These are phyloP conservation scores for Cyberlindnera subsufficiens DNA, from an alignment of 805 yeast species.

Conservation along the genomic window DNA sequence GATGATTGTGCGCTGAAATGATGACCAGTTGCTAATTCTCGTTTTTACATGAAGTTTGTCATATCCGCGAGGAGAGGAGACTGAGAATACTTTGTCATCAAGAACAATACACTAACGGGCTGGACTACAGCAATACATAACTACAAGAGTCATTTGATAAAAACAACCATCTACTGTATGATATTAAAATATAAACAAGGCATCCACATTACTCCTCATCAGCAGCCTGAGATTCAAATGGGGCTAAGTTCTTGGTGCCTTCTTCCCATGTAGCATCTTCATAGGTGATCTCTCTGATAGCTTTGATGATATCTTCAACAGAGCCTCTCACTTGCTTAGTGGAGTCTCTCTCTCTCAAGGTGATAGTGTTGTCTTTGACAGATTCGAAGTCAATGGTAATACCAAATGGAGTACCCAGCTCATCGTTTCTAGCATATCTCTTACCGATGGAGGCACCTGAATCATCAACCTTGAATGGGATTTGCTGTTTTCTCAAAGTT, in stretches of 20 bases:
- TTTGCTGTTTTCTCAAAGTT: conserved; percentile 68
- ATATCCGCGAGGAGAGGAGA: too few species aligned
- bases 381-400: conserved; percentile 95
- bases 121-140: background rate
- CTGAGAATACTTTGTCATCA: too few species aligned
- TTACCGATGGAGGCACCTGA: conserved; percentile 97
- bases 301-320: conserved; percentile 61
- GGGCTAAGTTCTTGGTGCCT: conserved; percentile 67
- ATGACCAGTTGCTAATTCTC: too few species aligned
- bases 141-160: background rate
- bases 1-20: too few species aligned
- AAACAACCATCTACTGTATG: background rate
- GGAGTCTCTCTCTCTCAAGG: conserved; percentile 95
- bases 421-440: conserved; percentile 97
- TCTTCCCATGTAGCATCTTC: conserved; percentile 76
- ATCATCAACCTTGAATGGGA: conserved; percentile 95
- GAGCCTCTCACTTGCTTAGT: conserved; percentile 96
- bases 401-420: conserved; percentile 98
- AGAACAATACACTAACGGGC: too few species aligned
- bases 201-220: conserved; percentile 27
- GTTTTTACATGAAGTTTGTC: too few species aligned
- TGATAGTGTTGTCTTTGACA: conserved; percentile 78
- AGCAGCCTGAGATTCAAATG: conserved; percentile 62
- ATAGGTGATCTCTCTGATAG: conserved; percentile 72
- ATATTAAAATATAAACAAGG: background rate